phyloP scores from a whole-genome alignment of 306 rosid species.

The Casuarina glauca region DNA sequence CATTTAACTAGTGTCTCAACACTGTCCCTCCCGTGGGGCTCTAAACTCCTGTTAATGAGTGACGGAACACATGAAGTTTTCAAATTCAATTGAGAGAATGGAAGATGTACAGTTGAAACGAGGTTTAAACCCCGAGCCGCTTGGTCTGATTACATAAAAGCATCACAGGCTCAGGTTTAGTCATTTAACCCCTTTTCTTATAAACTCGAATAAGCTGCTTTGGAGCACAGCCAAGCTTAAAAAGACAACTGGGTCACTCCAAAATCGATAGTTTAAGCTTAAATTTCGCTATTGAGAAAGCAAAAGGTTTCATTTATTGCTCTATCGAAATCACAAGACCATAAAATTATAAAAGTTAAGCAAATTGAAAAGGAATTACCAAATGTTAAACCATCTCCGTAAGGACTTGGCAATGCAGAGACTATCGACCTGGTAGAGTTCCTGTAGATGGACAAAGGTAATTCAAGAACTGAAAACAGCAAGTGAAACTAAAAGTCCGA shows the following conservation, averaged over 20 bases:
- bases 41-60: too few relatives aligned
- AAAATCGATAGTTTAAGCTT: not conserved
- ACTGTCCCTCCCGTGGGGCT: too few relatives aligned
- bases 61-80: too few relatives aligned
- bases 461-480: not conserved
- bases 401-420: constrained; percentile 55
- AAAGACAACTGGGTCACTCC: constrained; percentile 12
- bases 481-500: not conserved
- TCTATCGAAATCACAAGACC: constrained; percentile 1
- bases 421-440: constrained; percentile 39
- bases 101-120: not conserved
- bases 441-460: constrained; percentile 35
- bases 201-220: not conserved
- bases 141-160: not conserved
- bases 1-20: too few relatives aligned
- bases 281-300: not conserved
- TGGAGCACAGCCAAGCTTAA: constrained; percentile 3
- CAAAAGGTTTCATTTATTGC: not conserved
- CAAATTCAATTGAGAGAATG: not conserved
- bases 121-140: not conserved
- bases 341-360: not conserved
- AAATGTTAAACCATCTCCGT: constrained; percentile 40
- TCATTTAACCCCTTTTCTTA: not conserved
- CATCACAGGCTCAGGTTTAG: too few relatives aligned
- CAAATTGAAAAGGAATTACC: constrained; percentile 41